These are phyloP conservation scores for Senna siamea DNA, from an alignment of 306 rosid species.

Conservation along the genomic window DNA sequence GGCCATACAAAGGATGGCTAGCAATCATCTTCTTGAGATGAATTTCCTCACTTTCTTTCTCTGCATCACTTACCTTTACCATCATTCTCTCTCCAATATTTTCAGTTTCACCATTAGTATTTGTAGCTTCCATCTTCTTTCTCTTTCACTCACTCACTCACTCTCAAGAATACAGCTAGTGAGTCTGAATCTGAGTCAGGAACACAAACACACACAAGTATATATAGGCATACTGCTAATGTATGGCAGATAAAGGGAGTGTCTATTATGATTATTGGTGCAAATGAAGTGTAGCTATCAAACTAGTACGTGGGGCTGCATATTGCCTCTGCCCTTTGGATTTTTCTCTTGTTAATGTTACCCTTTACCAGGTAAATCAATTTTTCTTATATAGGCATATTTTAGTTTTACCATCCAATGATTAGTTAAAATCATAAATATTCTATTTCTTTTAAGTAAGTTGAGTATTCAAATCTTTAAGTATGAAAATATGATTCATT, in stretches of 20 bases:
- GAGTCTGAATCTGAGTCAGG: conserved; percentile 1
- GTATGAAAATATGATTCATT: too few relatives aligned
- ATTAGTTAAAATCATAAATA: too few relatives aligned
- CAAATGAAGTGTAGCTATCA: conserved; percentile 44
- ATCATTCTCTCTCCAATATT: conserved; percentile 14
- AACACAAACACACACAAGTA: conserved; percentile 22
- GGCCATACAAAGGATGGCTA: conserved; percentile 56
- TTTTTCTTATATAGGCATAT: too few relatives aligned
- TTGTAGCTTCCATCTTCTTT: conserved; percentile 39
- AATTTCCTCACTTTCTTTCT: conserved; percentile 33
- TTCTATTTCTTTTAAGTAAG: too few relatives aligned
- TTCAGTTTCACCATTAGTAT: too few relatives aligned
- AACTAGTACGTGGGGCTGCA: conserved; percentile 44
- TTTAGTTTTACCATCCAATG: too few relatives aligned
- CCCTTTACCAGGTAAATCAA: too few relatives aligned
- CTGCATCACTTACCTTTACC: conserved; percentile 14
- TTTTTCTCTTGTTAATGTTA: conserved; percentile 40
- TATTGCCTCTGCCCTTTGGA: conserved; percentile 24
- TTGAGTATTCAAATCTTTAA: too few relatives aligned
- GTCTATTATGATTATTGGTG: conserved; percentile 38
- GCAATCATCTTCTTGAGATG: conserved; percentile 55
- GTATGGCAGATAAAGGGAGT: conserved; percentile 33
- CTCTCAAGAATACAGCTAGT: conserved; percentile 7
- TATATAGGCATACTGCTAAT: conserved; percentile 16
- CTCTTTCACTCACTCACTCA: neutral